Percentiles rank a stretch among this genome's conserved stretches.
These are phyloP conservation scores for Lichtheimia ornata DNA, from an alignment of 371 early-diverging fungal genomes.

Conservation along the genomic window DNA sequence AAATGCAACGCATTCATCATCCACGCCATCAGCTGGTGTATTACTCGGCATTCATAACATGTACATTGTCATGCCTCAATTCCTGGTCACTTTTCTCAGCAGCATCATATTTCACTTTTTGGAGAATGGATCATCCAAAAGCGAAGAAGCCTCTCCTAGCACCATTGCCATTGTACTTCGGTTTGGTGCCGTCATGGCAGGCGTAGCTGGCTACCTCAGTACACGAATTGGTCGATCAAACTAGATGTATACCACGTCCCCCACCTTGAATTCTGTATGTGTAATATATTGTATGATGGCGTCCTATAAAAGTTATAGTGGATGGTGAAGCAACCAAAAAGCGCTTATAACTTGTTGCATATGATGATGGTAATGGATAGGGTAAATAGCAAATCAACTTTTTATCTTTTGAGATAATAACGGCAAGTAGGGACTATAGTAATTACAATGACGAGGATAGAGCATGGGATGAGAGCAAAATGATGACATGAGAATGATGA, in stretches of 20 bases:
- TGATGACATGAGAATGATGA: no score
- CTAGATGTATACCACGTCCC: not conserved
- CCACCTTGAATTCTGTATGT: not conserved
- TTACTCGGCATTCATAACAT: constrained; percentile 94
- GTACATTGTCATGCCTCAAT: constrained; percentile 92
- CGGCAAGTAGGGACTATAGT: no score
- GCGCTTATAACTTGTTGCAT: no score
- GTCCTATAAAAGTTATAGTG: no score
- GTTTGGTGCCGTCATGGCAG: constrained; percentile 67
- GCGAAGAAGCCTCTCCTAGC: constrained; percentile 39
- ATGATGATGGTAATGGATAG: no score
- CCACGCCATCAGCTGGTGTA: constrained; percentile 68
- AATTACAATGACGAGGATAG: no score
- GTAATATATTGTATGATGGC: no score
- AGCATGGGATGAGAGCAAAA: no score
- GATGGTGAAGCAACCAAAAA: no score
- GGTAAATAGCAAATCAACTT: no score
- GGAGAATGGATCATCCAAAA: constrained; percentile 31
- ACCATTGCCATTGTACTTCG: constrained; percentile 65
- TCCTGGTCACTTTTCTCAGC: constrained; percentile 75
- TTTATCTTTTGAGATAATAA: no score
- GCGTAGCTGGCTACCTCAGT: constrained; percentile 55
- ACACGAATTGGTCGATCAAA: constrained; percentile 23
- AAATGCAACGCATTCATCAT: not conserved
- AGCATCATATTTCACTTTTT: constrained; percentile 74